Conservation (phyloP, 176 grass and related monocot species). For the Elaeis guineensis region DNA sequence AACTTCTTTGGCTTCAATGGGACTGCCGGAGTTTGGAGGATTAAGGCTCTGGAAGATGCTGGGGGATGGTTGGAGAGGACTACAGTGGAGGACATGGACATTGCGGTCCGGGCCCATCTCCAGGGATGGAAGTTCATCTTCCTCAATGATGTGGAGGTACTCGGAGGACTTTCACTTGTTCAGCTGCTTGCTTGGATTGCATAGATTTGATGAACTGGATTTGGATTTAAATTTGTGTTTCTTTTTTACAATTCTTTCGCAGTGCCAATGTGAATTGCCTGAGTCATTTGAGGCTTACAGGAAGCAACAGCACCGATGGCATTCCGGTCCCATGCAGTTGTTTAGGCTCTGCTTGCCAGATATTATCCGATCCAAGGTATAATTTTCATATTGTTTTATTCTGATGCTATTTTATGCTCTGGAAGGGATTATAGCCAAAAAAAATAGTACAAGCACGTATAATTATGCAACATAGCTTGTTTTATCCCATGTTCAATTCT, state of each 20-base stretch:
- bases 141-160: conserved; percentile 46
- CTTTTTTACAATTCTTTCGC: not conserved
- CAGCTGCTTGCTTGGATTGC: too few species aligned
- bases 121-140: conserved; percentile 48
- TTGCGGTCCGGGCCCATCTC: conserved; percentile 41
- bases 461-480: too few species aligned
- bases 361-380: conserved; percentile 43
- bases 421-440: too few species aligned
- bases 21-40: conserved; percentile 44
- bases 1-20: conserved; percentile 53
- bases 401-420: too few species aligned
- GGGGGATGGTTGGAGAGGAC: conserved; percentile 47
- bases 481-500: too few species aligned
- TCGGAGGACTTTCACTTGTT: not conserved
- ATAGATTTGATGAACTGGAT: too few species aligned
- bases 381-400: not conserved
- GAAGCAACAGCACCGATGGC: conserved; percentile 51
- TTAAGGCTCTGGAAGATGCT: conserved; percentile 42
- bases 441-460: too few species aligned
- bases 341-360: conserved; percentile 49
- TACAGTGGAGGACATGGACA: conserved; percentile 47
- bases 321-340: conserved; percentile 48
- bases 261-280: conserved; percentile 50
- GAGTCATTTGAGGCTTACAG: conserved; percentile 47
- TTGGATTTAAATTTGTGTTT: not conserved